phyloP scores from a whole-genome alignment of 2,329 filamentous ascomycete species.

The Aspergillus puulaauensis region DNA sequence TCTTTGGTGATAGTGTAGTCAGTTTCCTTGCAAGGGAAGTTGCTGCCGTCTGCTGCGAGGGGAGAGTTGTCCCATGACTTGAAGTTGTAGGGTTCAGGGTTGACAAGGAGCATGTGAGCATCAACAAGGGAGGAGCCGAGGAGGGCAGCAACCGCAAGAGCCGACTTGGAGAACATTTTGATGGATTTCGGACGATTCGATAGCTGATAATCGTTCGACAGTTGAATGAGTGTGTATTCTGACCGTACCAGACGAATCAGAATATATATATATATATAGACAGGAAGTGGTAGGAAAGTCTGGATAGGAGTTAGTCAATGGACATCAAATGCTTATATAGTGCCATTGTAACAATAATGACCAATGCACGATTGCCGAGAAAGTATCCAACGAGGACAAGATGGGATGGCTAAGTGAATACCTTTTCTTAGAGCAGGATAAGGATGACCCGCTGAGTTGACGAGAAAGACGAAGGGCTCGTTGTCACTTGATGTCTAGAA shows the following conservation, averaged over 20 bases:
- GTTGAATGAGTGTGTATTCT: conserved; percentile 22
- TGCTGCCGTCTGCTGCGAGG: conserved; percentile 55
- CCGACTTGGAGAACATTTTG: conserved; percentile 32
- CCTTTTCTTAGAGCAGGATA: neutral
- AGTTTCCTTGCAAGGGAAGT: conserved; percentile 69
- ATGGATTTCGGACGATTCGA: conserved; percentile 11
- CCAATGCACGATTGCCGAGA: neutral
- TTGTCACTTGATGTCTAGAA: conserved; percentile 11
- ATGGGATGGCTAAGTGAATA: neutral
- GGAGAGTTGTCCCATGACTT: conserved; percentile 61
- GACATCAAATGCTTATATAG: neutral
- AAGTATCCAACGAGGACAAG: neutral
- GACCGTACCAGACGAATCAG: conserved; percentile 39
- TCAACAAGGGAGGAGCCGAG: conserved; percentile 57
- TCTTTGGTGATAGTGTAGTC: too few relatives aligned
- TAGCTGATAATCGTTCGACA: conserved; percentile 18
- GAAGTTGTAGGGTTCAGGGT: conserved; percentile 63
- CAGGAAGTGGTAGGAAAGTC: neutral
- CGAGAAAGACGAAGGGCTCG: neutral
- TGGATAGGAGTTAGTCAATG: conserved; percentile 3
- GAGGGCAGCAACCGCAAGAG: conserved; percentile 42
- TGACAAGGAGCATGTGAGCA: conserved; percentile 74
- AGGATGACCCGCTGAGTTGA: conserved; percentile 1
- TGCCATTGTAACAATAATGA: neutral
- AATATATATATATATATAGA: conserved; percentile 11